phyloP scores from a whole-genome alignment of 306 rosid species.

The Heteromeles arbutifolia region DNA sequence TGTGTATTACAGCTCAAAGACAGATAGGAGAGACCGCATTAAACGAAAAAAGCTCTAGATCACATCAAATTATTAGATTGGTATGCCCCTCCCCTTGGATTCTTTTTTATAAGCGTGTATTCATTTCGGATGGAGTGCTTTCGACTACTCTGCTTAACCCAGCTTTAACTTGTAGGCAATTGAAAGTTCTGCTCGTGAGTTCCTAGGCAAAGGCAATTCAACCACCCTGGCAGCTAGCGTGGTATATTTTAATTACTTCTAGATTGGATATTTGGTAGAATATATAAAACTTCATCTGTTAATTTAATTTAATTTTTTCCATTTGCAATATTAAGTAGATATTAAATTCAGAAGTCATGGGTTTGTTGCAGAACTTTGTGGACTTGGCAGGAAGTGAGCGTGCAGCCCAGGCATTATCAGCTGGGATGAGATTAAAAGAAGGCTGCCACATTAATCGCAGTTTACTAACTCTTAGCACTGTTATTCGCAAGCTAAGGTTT shows the following conservation, averaged over 20 bases:
- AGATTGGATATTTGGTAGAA: conserved; percentile 6
- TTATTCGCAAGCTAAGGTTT: conserved; percentile 95
- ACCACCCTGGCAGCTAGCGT: conserved; percentile 88
- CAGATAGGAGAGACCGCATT: conserved; percentile 91
- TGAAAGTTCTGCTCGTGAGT: conserved; percentile 96
- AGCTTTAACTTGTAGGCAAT: conserved; percentile 56
- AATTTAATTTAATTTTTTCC: neutral
- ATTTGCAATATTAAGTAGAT: neutral
- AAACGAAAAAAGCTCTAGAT: conserved; percentile 94
- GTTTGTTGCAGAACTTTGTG: conserved; percentile 78
- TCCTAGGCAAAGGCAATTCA: conserved; percentile 88
- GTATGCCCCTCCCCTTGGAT: conserved; percentile 28
- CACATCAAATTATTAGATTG: conserved; percentile 95
- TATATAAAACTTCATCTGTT: neutral
- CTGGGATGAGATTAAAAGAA: conserved; percentile 90
- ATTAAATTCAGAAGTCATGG: neutral
- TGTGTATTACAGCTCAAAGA: conserved; percentile 70
- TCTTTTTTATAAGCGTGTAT: neutral
- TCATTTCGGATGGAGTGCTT: conserved; percentile 12
- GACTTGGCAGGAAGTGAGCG: conserved; percentile 99
- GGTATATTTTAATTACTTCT: conserved; percentile 42
- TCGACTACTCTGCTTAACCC: conserved; percentile 2
- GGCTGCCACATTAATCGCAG: conserved; percentile 99
- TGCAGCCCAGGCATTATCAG: conserved; percentile 91
- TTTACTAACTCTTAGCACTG: conserved; percentile 86